A percentile compares a stretch with the other conserved stretches of the same genome.
Conservation (phyloP, 805 yeast species). For the Ascoidea tarda region DNA sequence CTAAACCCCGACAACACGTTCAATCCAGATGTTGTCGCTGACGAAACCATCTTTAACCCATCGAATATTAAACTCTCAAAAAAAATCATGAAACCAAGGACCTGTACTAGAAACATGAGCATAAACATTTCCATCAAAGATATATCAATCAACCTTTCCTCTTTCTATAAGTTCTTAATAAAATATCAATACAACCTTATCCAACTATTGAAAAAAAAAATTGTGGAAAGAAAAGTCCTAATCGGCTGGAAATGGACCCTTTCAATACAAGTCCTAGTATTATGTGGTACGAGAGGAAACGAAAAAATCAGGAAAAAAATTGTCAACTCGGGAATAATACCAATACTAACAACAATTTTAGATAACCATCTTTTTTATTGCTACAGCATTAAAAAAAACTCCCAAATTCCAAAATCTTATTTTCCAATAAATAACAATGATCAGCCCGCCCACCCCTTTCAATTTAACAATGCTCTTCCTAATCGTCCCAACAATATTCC, state of each 20-base stretch:
- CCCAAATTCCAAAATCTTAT: not conserved
- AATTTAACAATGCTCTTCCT: not conserved
- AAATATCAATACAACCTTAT: not conserved
- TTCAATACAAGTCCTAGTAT: slow-evolving; percentile 82
- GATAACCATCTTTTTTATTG: slow-evolving; percentile 56
- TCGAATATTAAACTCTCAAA: too few relatives aligned
- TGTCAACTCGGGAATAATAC: slow-evolving; percentile 84
- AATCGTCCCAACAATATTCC: not conserved
- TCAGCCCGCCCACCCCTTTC: not conserved
- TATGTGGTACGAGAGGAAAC: slow-evolving; percentile 87
- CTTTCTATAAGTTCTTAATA: not conserved
- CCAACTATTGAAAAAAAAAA: slow-evolving; percentile 12
- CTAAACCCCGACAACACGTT: too few relatives aligned
- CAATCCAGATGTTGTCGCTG: too few relatives aligned
- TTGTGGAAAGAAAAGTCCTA: slow-evolving; percentile 24
- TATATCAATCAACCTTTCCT: not conserved
- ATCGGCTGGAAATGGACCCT: slow-evolving; percentile 97
- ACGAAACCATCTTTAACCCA: too few relatives aligned
- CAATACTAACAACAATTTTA: slow-evolving; percentile 79
- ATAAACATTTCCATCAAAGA: not conserved
- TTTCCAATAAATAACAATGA: not conserved
- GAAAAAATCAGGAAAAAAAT: slow-evolving; percentile 75
- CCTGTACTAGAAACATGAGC: not conserved
- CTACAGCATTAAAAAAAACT: slow-evolving; percentile 1
- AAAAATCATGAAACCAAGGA: too few relatives aligned